Conservation (phyloP, 768 basidiomycete genomes). For the Jaapia argillacea region DNA sequence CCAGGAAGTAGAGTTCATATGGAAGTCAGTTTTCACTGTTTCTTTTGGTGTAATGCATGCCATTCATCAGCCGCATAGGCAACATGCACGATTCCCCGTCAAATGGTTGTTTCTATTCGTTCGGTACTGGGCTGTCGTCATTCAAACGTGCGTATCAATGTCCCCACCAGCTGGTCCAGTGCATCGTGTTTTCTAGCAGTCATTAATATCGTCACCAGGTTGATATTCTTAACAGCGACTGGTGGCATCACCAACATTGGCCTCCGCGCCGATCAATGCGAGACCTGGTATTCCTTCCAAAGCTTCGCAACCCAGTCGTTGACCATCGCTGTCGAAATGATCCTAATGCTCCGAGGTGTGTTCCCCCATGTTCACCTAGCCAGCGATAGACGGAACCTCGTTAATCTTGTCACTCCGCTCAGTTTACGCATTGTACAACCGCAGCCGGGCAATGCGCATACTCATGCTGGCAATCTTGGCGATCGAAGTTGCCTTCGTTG, state of each 20-base stretch:
- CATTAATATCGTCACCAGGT: background rate
- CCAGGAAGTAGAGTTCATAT: too few relatives aligned
- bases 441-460: background rate
- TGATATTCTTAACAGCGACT: background rate
- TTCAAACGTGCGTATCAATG: background rate
- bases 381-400: too few relatives aligned
- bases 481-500: background rate
- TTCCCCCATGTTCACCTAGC: background rate
- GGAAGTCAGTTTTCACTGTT: too few relatives aligned
- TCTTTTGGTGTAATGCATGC: too few relatives aligned
- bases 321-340: background rate
- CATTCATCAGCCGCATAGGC: too few relatives aligned
- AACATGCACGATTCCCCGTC: background rate
- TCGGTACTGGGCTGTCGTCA: background rate
- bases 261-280: background rate
- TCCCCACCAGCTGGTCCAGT: background rate
- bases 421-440: background rate
- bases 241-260: too few relatives aligned
- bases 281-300: background rate
- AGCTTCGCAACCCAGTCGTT: background rate
- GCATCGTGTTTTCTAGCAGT: background rate
- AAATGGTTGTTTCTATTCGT: background rate
- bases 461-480: background rate
- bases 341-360: background rate
- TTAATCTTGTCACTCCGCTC: background rate